A percentile compares a stretch with the other conserved stretches of the same genome.
These are phyloP conservation scores for Chytriomyces confervae DNA, from an alignment of 192 early-diverging fungal species.

Conservation along the genomic window DNA sequence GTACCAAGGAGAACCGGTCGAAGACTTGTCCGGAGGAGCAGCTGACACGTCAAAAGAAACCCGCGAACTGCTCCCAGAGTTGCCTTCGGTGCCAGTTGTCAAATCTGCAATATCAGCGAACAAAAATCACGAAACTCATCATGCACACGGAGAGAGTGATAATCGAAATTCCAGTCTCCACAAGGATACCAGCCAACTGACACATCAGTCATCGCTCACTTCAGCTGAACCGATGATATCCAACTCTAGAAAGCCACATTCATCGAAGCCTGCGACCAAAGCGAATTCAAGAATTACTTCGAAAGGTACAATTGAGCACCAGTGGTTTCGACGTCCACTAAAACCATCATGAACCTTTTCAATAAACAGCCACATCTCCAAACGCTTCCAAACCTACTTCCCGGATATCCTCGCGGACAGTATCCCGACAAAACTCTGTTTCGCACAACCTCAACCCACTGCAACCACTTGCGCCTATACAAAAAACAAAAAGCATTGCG, in stretches of 20 bases:
- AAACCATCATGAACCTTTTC: background rate
- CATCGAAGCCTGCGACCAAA: background rate
- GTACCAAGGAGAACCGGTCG: conserved; percentile 12
- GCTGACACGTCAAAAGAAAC: too few relatives aligned
- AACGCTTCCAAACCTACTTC: background rate
- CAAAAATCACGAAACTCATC: background rate
- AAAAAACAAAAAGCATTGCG: too few relatives aligned
- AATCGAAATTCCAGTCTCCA: background rate
- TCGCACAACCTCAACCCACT: background rate
- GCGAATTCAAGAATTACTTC: conserved; percentile 1
- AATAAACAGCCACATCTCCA: background rate
- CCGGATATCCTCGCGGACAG: background rate
- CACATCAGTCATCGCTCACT: too few relatives aligned
- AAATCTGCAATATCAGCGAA: background rate
- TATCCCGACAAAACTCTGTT: conserved; percentile 15
- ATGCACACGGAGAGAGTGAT: background rate
- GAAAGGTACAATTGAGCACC: background rate
- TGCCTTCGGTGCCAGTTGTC: conserved; percentile 1
- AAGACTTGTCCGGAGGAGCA: conserved; percentile 1
- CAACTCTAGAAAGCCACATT: background rate
- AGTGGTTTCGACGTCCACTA: background rate
- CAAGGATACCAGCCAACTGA: background rate
- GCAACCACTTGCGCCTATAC: too few relatives aligned
- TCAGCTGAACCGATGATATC: too few relatives aligned
- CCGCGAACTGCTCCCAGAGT: background rate